Conservation (phyloP, 2,329 filamentous ascomycete genomes). For the Chrysoporthe puriensis region DNA sequence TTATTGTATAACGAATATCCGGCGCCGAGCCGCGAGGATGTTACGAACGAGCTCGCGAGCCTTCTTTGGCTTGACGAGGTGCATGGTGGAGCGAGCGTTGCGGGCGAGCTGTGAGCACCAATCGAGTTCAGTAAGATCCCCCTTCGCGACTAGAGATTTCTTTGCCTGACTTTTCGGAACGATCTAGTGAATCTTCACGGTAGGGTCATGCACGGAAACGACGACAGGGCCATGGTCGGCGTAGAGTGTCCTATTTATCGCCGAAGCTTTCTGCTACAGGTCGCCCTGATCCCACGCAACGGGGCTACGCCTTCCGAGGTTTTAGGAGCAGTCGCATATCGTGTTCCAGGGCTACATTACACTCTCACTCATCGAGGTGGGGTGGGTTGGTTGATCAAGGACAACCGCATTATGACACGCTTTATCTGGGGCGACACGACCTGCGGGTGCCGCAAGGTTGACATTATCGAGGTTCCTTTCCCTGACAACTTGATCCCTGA, state of each 20-base stretch:
- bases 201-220: slow-evolving; percentile 1
- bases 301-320: neutral
- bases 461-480: slow-evolving; percentile 19
- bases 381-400: slow-evolving; percentile 15
- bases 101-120: too few species aligned
- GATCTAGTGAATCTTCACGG: neutral
- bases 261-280: slow-evolving; percentile 10
- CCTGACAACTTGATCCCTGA: slow-evolving; percentile 4
- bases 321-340: neutral
- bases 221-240: slow-evolving; percentile 2
- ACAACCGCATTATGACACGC: slow-evolving; percentile 17
- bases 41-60: too few species aligned
- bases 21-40: too few species aligned
- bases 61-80: too few species aligned
- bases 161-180: neutral
- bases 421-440: slow-evolving; percentile 24
- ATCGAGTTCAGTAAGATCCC: too few species aligned
- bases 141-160: too few species aligned
- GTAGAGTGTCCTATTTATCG: slow-evolving; percentile 10
- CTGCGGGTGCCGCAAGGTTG: slow-evolving; percentile 22
- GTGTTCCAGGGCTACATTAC: neutral
- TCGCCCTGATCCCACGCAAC: slow-evolving; percentile 16
- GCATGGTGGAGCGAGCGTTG: too few species aligned
- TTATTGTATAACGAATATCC: too few species aligned
- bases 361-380: slow-evolving; percentile 5